Conservation (phyloP, 805 yeast genomes). For the Torulaspora microellipsoides region DNA sequence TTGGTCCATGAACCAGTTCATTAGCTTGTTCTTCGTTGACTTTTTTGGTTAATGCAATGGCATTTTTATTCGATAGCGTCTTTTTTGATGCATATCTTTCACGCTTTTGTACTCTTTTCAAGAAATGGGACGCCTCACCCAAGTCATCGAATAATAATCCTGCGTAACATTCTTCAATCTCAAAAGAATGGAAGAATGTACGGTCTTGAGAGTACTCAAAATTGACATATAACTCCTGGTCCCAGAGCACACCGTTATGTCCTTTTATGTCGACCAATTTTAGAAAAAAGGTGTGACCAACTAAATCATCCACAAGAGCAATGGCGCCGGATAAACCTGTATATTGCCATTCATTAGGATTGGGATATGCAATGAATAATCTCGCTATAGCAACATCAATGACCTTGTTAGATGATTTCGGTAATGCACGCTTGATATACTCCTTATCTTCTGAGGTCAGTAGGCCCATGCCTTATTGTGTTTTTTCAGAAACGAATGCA, state of each 20-base stretch:
- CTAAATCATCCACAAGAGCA: conserved; percentile 82
- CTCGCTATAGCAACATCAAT: conserved; percentile 88
- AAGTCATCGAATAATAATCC: conserved; percentile 89
- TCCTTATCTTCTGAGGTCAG: conserved; percentile 69
- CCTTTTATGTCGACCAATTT: conserved; percentile 84
- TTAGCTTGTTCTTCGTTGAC: conserved; percentile 50
- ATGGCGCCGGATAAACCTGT: conserved; percentile 90
- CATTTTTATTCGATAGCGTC: conserved; percentile 81
- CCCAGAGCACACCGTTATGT: conserved; percentile 89
- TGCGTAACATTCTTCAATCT: conserved; percentile 80
- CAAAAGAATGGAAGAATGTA: conserved; percentile 91
- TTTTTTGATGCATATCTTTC: conserved; percentile 83
- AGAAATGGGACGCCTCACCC: conserved; percentile 80
- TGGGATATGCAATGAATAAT: conserved; percentile 85
- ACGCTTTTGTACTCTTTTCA: conserved; percentile 66
- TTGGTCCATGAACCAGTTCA: conserved; percentile 69
- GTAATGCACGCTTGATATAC: conserved; percentile 80
- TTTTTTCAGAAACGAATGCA: no score
- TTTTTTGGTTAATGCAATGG: conserved; percentile 70
- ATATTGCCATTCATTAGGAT: conserved; percentile 71
- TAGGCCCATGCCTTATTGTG: conserved; percentile 32
- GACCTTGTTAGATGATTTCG: conserved; percentile 81
- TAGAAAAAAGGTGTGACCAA: conserved; percentile 89
- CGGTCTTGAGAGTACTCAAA: conserved; percentile 92
- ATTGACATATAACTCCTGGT: conserved; percentile 86